A percentile compares a stretch with the other conserved stretches of the same genome.
These are phyloP conservation scores for Hypoxylon sp. DNA, from an alignment of 2,329 filamentous ascomycete genomes.

Conservation along the genomic window DNA sequence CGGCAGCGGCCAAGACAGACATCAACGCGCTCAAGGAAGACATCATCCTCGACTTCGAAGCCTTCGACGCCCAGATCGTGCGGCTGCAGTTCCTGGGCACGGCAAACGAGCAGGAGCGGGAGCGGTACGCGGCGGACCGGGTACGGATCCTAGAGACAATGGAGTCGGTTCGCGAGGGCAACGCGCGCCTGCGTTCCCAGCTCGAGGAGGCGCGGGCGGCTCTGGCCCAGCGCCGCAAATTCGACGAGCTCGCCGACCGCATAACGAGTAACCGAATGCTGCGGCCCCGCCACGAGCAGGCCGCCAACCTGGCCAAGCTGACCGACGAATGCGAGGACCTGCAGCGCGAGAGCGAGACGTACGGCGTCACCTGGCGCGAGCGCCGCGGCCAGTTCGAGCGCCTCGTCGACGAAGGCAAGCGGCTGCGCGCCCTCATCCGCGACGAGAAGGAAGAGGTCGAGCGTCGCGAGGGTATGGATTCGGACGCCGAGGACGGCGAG, in stretches of 20 bases:
- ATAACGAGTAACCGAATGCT: constrained; percentile 84
- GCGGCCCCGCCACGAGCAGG: constrained; percentile 84
- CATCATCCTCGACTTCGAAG: constrained; percentile 84
- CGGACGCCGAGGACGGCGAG: constrained; percentile 68
- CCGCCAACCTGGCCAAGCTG: constrained; percentile 78
- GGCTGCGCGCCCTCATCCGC: constrained; percentile 82
- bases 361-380: constrained; percentile 84
- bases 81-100: constrained; percentile 87
- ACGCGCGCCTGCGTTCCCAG: constrained; percentile 73
- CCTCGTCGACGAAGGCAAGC: constrained; percentile 91
- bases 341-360: constrained; percentile 82
- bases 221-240: constrained; percentile 80
- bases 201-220: constrained; percentile 79
- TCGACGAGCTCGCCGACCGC: constrained; percentile 86
- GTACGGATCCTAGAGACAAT: constrained; percentile 80
- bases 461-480: constrained; percentile 81
- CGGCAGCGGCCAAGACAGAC: constrained; percentile 50
- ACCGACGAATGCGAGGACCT: constrained; percentile 89
- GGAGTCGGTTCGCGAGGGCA: constrained; percentile 78
- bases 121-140: constrained; percentile 83
- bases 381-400: constrained; percentile 84
- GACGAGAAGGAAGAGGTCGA: constrained; percentile 97
- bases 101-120: constrained; percentile 83
- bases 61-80: constrained; percentile 84
- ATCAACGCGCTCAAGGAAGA: constrained; percentile 76